Evolutionary conservation across 768 basidiomycete species (phyloP), one percentile per base, ranked within the genome.

Genomic region (Mrakia frigida): DNA sequence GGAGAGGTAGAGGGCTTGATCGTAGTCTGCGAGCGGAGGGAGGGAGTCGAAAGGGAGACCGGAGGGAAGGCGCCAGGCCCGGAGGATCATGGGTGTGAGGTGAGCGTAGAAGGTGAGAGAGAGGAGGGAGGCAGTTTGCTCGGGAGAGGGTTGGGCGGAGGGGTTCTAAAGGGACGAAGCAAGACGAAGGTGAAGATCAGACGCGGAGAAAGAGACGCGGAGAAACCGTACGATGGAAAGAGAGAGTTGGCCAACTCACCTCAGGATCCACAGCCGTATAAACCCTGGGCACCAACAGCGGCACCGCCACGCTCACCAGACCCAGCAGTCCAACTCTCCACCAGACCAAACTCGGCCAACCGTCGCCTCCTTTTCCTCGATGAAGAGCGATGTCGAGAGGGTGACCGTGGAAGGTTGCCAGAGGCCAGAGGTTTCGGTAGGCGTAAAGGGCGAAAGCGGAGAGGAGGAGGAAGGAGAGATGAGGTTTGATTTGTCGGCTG

Each of bases 1-100:
- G 67, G 81, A 81, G 80, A 84, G 84, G 84, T 77, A 68, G 50
- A 78, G 77, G 50, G 79, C 80, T 35, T 79, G 60, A 60, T 82
- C 83, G 69, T 85, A 85, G 78, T 89, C 88, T 0, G 88, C 85
- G 35, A 82, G 79, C 1, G 85, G 84, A 16, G 88, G 88, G 0
- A 84, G 79, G 11, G 81, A 79, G 11, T 84, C 82, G 74, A 82
- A 84, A 14, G 83, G 82, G 70, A 85, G 74, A 21, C 46, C 46
- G 0, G 81, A 65, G 41, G 82, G 79, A 6, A 70, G 33, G 6
- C 28, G 7, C 53, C 81, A 81, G 23, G 82, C 82, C 65, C 80
- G 82, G 78, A 80, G 78, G 61, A 83, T 80, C 56, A 85, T 50
- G 4, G 78, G 78, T n/a, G 79, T 77, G 56, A 82, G 37, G 80